A percentile compares a stretch with the other conserved stretches of the same genome.
Evolutionary conservation across 768 basidiomycete genomes (phyloP).

Genomic region (Lactifluus rugatus): DNA sequence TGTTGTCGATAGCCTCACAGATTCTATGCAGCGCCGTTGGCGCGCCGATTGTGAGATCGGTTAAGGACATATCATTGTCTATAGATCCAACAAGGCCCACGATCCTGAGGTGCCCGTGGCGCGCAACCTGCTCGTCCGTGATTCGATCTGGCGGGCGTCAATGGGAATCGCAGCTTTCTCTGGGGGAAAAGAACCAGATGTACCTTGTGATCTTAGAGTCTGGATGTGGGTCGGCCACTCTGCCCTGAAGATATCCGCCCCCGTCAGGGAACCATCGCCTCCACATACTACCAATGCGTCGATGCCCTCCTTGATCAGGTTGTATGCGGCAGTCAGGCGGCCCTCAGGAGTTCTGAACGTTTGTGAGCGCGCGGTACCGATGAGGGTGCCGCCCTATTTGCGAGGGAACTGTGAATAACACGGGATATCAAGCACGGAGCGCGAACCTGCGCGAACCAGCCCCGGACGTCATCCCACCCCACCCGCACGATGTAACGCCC

Average conservation of each 20-base stretch:
- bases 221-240: constrained; percentile 89
- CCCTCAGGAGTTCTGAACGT: constrained; percentile 84
- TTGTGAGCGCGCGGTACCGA: constrained; percentile 84
- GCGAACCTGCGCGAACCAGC: constrained; percentile 79
- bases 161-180: not conserved
- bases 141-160: constrained; percentile 46
- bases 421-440: not conserved
- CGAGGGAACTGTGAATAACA: not conserved
- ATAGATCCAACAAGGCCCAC: constrained; percentile 99
- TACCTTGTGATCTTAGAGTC: constrained; percentile 55
- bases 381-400: constrained; percentile 80
- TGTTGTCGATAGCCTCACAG: constrained; percentile 96
- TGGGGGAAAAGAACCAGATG: constrained; percentile 14
- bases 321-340: constrained; percentile 77
- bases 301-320: constrained; percentile 93
- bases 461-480: constrained; percentile 96
- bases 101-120: constrained; percentile 80
- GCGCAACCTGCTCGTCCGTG: constrained; percentile 56
- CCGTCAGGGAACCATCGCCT: constrained; percentile 93
- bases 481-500: constrained; percentile 90
- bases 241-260: constrained; percentile 84
- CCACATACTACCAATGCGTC: constrained; percentile 96
- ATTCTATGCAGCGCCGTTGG: constrained; percentile 93
- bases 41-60: constrained; percentile 94
- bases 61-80: constrained; percentile 98